phyloP scores from a whole-genome alignment of 2,329 filamentous ascomycete genomes.

The Erysiphe pulchra region DNA sequence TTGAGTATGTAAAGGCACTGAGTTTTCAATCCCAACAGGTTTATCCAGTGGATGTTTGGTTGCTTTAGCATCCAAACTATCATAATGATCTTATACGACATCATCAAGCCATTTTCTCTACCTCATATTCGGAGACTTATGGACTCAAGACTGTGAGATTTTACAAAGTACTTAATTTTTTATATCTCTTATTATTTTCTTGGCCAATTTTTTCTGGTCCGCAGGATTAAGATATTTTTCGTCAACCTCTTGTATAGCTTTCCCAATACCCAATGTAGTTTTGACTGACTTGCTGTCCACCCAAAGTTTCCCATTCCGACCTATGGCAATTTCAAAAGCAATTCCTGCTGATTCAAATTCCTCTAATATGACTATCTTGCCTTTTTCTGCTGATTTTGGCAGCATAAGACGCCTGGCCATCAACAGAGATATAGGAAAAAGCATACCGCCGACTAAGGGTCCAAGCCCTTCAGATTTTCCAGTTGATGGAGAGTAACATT shows the following conservation, averaged over 20 bases:
- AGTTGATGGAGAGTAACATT: constrained; percentile 65
- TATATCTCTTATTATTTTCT: constrained; percentile 20
- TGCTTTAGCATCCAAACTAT: too few species aligned
- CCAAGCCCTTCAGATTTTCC: constrained; percentile 78
- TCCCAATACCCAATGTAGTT: constrained; percentile 53
- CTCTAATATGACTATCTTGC: constrained; percentile 48
- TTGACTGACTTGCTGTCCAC: constrained; percentile 54
- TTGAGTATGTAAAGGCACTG: too few species aligned
- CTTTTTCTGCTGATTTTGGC: constrained; percentile 31
- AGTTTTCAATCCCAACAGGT: too few species aligned
- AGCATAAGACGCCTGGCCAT: constrained; percentile 62
- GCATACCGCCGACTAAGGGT: constrained; percentile 60
- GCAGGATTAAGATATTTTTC: constrained; percentile 34
- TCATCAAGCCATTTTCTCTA: too few species aligned
- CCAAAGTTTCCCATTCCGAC: constrained; percentile 81
- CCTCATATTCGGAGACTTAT: too few species aligned
- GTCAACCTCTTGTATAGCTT: constrained; percentile 56
- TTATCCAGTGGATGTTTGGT: too few species aligned
- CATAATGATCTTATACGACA: too few species aligned
- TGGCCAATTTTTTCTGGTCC: constrained; percentile 43
- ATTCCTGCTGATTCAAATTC: constrained; percentile 52
- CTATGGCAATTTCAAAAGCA: constrained; percentile 80
- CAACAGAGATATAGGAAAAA: constrained; percentile 54
- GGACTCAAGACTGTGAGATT: too few species aligned
- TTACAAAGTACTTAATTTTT: background rate